A percentile compares a stretch with the other conserved stretches of the same genome.
Conservation (phyloP, 306 rosid genomes). For the Gleditsia sinensis region DNA sequence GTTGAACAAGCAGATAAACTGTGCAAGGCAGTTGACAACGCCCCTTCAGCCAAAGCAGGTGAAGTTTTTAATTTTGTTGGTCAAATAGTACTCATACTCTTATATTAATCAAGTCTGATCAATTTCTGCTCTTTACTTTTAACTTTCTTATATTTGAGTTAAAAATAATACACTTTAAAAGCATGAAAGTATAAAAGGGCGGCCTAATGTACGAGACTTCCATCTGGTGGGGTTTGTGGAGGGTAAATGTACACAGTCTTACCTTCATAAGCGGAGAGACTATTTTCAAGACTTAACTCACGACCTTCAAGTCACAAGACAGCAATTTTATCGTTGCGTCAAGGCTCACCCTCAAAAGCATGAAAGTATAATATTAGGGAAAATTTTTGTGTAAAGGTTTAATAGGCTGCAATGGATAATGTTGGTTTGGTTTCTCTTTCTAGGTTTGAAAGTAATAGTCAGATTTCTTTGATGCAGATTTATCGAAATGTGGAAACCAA, state of each 20-base stretch:
- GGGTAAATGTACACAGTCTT: no score
- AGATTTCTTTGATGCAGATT: slow-evolving; percentile 55
- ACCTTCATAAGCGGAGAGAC: no score
- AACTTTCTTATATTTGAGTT: slow-evolving; percentile 5
- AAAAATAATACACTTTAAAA: slow-evolving; percentile 4
- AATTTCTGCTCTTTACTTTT: slow-evolving; percentile 19
- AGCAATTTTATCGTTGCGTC: no score
- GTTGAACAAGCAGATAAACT: slow-evolving; percentile 35
- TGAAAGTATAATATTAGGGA: not conserved
- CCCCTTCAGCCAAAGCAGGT: slow-evolving; percentile 52
- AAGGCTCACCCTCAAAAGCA: no score
- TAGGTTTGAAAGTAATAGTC: slow-evolving; percentile 27
- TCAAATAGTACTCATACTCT: slow-evolving; percentile 17
- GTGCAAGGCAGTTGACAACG: slow-evolving; percentile 41
- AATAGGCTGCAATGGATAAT: slow-evolving; percentile 11
- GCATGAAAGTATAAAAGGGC: not conserved
- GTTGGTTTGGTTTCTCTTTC: slow-evolving; percentile 38
- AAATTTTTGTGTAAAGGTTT: slow-evolving; percentile 15
- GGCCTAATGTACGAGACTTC: no score
- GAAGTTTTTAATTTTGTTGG: slow-evolving; percentile 26
- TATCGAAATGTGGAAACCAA: slow-evolving; percentile 38
- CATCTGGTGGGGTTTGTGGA: no score
- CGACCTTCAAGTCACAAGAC: no score
- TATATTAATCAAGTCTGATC: slow-evolving; percentile 26
- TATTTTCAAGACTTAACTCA: no score